Evolutionary conservation across 208 protist genomes (phyloP).

Genomic region (Acanthamoeba healyi): DNA sequence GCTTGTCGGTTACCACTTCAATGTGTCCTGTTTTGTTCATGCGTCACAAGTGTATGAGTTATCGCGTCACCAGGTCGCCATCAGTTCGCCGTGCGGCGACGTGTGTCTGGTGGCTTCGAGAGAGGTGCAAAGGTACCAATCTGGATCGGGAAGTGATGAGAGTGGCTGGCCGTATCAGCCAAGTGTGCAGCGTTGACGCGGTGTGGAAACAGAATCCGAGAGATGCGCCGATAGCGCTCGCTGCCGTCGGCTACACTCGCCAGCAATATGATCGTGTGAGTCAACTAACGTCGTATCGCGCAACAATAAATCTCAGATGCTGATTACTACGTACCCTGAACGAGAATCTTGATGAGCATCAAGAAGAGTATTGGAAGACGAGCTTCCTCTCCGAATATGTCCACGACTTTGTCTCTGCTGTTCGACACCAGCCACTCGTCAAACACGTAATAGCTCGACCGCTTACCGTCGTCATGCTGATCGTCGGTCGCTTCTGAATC

Average conservation of each 20-base stretch:
- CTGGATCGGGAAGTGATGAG: slow-evolving; percentile 20
- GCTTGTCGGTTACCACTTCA: slow-evolving; percentile 63
- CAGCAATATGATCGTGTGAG: too few relatives aligned
- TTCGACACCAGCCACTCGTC: neutral
- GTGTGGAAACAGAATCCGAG: slow-evolving; percentile 19
- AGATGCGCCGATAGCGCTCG: slow-evolving; percentile 63
- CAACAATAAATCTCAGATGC: too few relatives aligned
- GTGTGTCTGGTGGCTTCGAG: too few relatives aligned
- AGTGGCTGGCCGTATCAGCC: neutral
- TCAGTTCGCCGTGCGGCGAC: too few relatives aligned
- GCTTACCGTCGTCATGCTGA: neutral
- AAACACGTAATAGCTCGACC: slow-evolving; percentile 56
- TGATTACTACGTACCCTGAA: too few relatives aligned
- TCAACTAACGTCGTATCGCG: too few relatives aligned
- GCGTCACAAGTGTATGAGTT: too few relatives aligned
- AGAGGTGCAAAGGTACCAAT: neutral
- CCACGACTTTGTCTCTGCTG: neutral
- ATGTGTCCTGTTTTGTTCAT: slow-evolving; percentile 16
- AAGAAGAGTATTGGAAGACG: slow-evolving; percentile 60
- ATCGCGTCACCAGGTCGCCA: too few relatives aligned
- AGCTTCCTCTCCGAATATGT: slow-evolving; percentile 51
- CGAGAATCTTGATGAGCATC: slow-evolving; percentile 57
- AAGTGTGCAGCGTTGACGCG: neutral
- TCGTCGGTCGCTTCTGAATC: too few relatives aligned
- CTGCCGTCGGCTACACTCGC: neutral